Evolutionary conservation across 106 monocot genomes (phyloP), one percentile per base, ranked within the genome.

Genomic region (Apostasia shenzhenica): DNA sequence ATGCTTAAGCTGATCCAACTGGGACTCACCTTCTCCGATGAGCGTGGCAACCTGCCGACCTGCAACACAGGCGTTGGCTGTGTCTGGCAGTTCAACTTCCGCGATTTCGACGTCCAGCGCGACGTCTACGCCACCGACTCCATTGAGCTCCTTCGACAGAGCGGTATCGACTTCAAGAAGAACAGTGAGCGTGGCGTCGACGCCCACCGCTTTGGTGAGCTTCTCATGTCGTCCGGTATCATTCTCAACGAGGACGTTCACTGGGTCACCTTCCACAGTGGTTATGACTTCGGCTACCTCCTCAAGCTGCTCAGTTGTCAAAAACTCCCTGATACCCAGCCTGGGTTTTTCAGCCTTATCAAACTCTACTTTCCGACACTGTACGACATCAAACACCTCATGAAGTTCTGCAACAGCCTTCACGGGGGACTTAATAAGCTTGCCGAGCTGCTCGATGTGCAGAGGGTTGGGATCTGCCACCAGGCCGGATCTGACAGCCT

Each of bases 261-360:
- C 26, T 85, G 85, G 85, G 73, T 85, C 37, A 81, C 85, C 44
- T 85, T 85, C 68, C 85, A 85, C 70, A 67, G 70, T 12, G 85
- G 85, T 0, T 85, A 83, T 69, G 83, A 83, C 59, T 83, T 83
- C 58, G 83, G 83, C 46, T 83, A 83, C 55, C 62, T 83, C 2
- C 59, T 85, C 9, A 85, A 81, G 72, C 50, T 81, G 14, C 70
- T 85, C 45, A 85, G 75, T 8, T 70, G 71, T 55, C 67, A 69
- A 57, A 72, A 62, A 45, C 52, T 85, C 5, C 85, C 85, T 9
- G 78, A 81, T 0, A 78, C 70, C 8, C 81, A 77, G 50, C 47
- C 51, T 13, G 85, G 71, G 1, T 85, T 85, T 68, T 85, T 85
- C 45, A 61, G n/a, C 39, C 72, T 73, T 38, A 73, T 79, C 45